Base-by-base conservation (phyloP, 345 rosid genomes). In the Syzygium aqueum region DNA sequence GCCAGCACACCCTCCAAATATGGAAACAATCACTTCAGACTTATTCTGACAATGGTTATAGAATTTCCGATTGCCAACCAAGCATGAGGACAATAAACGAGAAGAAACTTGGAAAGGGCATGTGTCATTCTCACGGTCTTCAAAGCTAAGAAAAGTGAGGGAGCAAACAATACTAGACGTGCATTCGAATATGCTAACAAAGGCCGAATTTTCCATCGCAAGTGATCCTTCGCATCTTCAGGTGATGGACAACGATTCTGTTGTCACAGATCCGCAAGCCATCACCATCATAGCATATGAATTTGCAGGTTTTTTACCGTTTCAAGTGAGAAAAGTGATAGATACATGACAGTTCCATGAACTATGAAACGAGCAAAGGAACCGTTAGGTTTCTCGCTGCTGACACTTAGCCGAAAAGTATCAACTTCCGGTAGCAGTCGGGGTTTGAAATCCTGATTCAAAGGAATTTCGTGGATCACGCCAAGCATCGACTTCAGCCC, bases 31-130 rank as follows among this genome's bases (percentile, higher is more conserved):
- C 3, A 9, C 21, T 17, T 6, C 17, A 67, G 22, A 30, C 23
- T 30, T 8, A 67, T 11, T 33, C 5, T 33, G 56, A 25, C 1
- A 9, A 84, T 51, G 59, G 15, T 8, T n/a, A 14, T 51, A 84
- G 22, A 84, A 84, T 84, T 77, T 89, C 46, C 15, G 16, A 40
- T 67, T 56, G 73, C 33, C 46, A 59, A 49, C 23, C 17, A 85
- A 53, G 28, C n/a, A 84, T 21, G 59, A 8, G 84, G 53, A n/a
- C 40, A 85, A 11, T 85, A 65, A 1, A 59, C 27, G 33, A 27
- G 33, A 59, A 59, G 67, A 27, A 59, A 37, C 50, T 7, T 82
- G 87, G 56, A 85, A 89, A 86, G 86, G 56, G 90, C 94, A 49
- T 95, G 4, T n/a, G 4, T 57, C 63, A 57, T 23, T n/a, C 63